Evolutionary conservation across 2,329 filamentous ascomycete species (phyloP).

Genomic region (Penicillium oxalicum): DNA sequence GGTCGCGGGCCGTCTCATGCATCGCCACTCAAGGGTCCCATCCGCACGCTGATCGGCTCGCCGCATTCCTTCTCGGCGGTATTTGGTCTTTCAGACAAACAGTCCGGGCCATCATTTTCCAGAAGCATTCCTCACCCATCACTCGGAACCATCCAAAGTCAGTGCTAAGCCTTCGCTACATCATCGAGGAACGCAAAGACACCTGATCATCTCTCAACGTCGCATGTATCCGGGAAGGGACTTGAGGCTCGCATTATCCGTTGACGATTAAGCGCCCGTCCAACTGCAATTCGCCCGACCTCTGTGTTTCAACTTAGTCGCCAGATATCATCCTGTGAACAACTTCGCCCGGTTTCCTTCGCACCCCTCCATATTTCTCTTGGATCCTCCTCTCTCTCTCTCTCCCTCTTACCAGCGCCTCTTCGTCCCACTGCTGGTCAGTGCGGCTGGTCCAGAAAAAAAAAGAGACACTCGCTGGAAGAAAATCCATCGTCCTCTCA

Average conservation of each 20-base stretch:
- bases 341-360: slow-evolving; percentile 14
- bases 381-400: slow-evolving; percentile 5
- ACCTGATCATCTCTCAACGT: background rate
- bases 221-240: background rate
- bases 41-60: slow-evolving; percentile 9
- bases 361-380: background rate
- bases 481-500: background rate
- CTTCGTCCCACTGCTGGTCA: slow-evolving; percentile 21
- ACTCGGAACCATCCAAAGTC: background rate
- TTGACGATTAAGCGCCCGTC: slow-evolving; percentile 5
- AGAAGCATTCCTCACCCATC: slow-evolving; percentile 13
- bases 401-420: background rate
- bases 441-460: slow-evolving; percentile 41
- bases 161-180: background rate
- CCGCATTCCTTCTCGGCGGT: slow-evolving; percentile 4
- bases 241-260: background rate
- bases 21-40: no score
- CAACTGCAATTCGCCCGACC: slow-evolving; percentile 11
- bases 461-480: slow-evolving; percentile 10
- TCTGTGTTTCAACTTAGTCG: slow-evolving; percentile 19
- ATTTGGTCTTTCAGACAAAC: background rate
- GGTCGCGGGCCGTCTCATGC: no score
- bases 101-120: slow-evolving; percentile 1
- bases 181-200: background rate
- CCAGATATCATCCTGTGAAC: slow-evolving; percentile 19